Evolutionary conservation across 345 rosid genomes (phyloP), one percentile per base, ranked within the genome.

Genomic region (Iberis pinnata): DNA sequence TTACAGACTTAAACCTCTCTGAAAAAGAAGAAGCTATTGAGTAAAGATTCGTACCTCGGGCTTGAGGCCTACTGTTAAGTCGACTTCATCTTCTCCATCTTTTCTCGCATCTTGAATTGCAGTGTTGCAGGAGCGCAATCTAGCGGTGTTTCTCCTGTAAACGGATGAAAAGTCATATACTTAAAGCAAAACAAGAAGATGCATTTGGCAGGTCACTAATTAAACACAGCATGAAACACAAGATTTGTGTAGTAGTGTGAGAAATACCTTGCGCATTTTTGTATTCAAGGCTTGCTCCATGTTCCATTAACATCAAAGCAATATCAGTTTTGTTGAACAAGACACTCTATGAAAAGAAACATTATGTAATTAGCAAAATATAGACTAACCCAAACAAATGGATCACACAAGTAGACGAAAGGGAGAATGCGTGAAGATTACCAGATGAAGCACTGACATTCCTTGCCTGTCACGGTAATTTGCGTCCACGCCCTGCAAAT

Each of bases 381-480:
- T 42, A 0, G 17, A 62, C 37, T 22, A 16, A 47, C 20, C 0
- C 0, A 40, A 44, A 19, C 60, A 46, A 5, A 58, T 9, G 6
- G 17, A 49, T 35, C 47, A 38, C 39, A 45, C 24, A 60, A 33
- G 18, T 8, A 7, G 22, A 7, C 0, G 20, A 20, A 8, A 7
- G 8, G 15, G 67, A 53, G 24, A 33, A 33, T 31, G 24, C 31
- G 59, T 37, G 60, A 60, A 26, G 14, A n/a, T 38, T 70, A 85
- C 97, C 81, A 88, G 60, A 72, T 88, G 97, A 45, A 88, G 86
- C 75, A 92, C 70, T 48, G 98, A 83, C 79, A 81, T 70, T 67
- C 95, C 90, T 67, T 88, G 97, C 63, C 62, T 88, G 80, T 92
- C 98, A 16, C 11, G 78, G 63, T 83, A 88, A 73, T 92, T 92